Base-by-base conservation (phyloP, 495 filamentous ascomycete species). In the Penicillium egyptiacum region DNA sequence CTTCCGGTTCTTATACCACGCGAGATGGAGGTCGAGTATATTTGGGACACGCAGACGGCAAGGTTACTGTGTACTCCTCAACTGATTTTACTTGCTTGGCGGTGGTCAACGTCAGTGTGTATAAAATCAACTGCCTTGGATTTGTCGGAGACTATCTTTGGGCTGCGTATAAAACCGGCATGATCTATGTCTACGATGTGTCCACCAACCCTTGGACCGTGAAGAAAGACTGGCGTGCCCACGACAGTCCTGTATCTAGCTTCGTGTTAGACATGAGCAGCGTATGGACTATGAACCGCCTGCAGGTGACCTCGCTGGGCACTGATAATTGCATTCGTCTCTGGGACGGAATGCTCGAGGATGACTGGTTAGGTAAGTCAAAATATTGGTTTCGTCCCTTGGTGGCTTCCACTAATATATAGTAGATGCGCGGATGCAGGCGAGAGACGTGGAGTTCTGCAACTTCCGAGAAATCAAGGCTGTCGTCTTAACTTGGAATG, bases 81-180 rank as follows among this genome's bases (percentile, higher is more conserved):
- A 77, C 77, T 9, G 84, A 90, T 63, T 91, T 88, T 56, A 68
- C 82, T 7, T 97, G 91, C 64, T 60, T 95, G 14, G 83, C 82
- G 17, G 80, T 95, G 26, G 76, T 96, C 49, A 95, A 81, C 63
- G 83, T 96, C 57, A 98, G 91, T 70, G 81, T 91, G 4, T 98
- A 96, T 79, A 98, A 96, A 73, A 93, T 98, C 72, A 96, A 90
- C 65, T 88, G 89, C 26, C 80, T 98, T 26, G 83, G 83, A 17
- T 89, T 91, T 8, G 89, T 91, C 9, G 93, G 92, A 1, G 83
- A 86, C 57, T 83, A 91, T 69, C 81, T 98, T 9, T 98, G 94
- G 94, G 91, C 92, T 33, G 95, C 85, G 7, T 98, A 91, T 72
- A 96, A 92, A 65, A 96, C 88, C 3, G 94, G 94, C n/a, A 96